Base-by-base conservation (phyloP, 164 flowering plant species). In the Malania oleifera region DNA sequence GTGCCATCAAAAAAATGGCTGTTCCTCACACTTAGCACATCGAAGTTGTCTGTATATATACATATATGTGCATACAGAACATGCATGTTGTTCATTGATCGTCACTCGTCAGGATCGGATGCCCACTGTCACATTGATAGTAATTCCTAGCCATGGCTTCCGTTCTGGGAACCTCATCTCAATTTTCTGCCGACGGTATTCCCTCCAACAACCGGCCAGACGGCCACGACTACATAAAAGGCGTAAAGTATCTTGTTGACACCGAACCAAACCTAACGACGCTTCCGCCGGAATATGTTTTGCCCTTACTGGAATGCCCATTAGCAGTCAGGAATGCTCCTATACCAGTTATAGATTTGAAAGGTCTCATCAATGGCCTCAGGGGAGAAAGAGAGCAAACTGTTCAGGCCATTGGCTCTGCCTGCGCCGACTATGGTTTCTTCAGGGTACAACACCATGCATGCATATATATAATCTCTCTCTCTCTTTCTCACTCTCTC, bases 211-310 rank as follows among this genome's bases (percentile, higher is more conserved):
- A 31, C 35, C 9, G 35, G 35, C 35, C 35, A 9, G 35, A 4
- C 35, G 35, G 35, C 9, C 35, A 4, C 9, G 43, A 43, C 20
- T 20, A 3, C 20, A 40, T 14, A 47, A 63, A 63, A 44, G 75
- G 75, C 23, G 75, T 71, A n/a, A 71, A 71, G 44, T 26, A 67
- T 46, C 65, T 71, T 3, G 64, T 71, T 7, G 75, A 67, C 26
- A 63, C 58, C 15, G 18, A 40, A 6, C 39, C 60, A 28, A 19
- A 59, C 14, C 6, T 67, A 45, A 35, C 14, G 6, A 25, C 39
- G 5, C 58, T 65, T 38, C 66, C 71, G 10, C 20, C 56, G 0
- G 39, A 56, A 2, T 67, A 50, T 29, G 37, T 64, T 52, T 59
- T 67, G 18, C 65, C 62, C 10, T 39, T 41, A 23, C 14, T 56